A percentile compares a stretch with the other conserved stretches of the same genome.
Conservation (phyloP, 345 rosid genomes). For the Boechera divaricarpa region DNA sequence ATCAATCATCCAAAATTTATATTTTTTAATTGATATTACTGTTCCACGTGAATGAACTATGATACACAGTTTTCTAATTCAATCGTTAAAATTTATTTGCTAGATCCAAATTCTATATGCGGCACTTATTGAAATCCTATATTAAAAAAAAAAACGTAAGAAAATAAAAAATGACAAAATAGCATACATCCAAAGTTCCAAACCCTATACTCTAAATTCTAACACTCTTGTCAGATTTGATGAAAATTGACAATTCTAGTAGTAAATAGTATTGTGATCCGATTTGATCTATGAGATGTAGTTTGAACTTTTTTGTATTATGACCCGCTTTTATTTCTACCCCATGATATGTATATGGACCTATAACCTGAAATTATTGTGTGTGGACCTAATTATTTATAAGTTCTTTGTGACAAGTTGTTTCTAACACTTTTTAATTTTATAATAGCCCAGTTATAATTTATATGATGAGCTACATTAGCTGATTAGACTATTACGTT, state of each 20-base stretch:
- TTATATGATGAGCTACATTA: constrained; percentile 32
- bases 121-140: neutral
- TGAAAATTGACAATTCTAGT: constrained; percentile 28
- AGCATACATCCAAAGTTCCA: neutral
- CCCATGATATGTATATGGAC: constrained; percentile 10
- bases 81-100: neutral
- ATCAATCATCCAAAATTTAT: neutral
- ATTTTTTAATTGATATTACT: neutral
- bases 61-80: neutral
- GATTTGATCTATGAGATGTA: constrained; percentile 6
- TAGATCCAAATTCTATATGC: neutral
- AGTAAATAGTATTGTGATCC: neutral
- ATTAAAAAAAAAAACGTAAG: no score
- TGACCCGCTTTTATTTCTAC: neutral
- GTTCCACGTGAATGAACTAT: constrained; percentile 19
- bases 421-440: constrained; percentile 15
- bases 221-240: neutral
- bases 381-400: constrained; percentile 35
- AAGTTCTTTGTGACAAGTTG: constrained; percentile 15
- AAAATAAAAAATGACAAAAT: neutral
- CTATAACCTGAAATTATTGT: constrained; percentile 22
- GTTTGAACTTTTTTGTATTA: constrained; percentile 2
- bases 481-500: constrained; percentile 32
- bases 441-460: neutral
- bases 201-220: neutral